These are phyloP conservation scores for Termitomyces sp. DNA, from an alignment of 768 basidiomycete genomes.

Conservation along the genomic window DNA sequence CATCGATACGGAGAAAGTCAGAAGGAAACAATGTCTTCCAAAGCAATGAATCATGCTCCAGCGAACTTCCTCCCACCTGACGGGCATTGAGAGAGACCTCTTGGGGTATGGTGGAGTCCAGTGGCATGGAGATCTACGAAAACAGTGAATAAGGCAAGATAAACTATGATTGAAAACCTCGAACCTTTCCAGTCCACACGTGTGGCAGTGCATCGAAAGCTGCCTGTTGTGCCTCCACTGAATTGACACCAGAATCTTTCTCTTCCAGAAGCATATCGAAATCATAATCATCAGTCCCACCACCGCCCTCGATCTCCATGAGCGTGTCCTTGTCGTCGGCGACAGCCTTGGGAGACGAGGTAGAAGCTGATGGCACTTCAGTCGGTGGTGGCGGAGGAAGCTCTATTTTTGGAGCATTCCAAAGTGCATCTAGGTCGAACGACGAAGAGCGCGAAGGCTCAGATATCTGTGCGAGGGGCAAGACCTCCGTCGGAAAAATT, in stretches of 20 bases:
- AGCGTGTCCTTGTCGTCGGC: constrained; percentile 40
- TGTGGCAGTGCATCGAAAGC: constrained; percentile 54
- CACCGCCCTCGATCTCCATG: constrained; percentile 40
- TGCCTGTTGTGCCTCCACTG: constrained; percentile 42
- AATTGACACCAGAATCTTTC: constrained; percentile 42
- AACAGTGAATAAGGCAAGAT: constrained; percentile 9
- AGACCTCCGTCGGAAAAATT: constrained; percentile 38
- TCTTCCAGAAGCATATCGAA: constrained; percentile 85
- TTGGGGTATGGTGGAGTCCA: constrained; percentile 69
- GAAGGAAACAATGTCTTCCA: constrained; percentile 81
- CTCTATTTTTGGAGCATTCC: constrained; percentile 52
- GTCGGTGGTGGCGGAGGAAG: constrained; percentile 16
- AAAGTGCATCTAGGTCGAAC: constrained; percentile 73
- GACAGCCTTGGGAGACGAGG: constrained; percentile 23
- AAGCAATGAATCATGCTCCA: constrained; percentile 55
- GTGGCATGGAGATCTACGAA: constrained; percentile 72
- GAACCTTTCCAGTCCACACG: constrained; percentile 78
- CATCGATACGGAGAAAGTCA: constrained; percentile 72
- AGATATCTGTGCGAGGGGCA: constrained; percentile 46
- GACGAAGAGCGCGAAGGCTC: constrained; percentile 48
- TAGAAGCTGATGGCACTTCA: constrained; percentile 19
- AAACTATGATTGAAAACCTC: constrained; percentile 17
- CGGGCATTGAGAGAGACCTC: constrained; percentile 66
- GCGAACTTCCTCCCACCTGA: constrained; percentile 73
- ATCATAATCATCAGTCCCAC: constrained; percentile 69